Evolutionary conservation across 2,329 filamentous ascomycete genomes (phyloP), one percentile per base, ranked within the genome.

Genomic region (Pleoardoris graminearum): DNA sequence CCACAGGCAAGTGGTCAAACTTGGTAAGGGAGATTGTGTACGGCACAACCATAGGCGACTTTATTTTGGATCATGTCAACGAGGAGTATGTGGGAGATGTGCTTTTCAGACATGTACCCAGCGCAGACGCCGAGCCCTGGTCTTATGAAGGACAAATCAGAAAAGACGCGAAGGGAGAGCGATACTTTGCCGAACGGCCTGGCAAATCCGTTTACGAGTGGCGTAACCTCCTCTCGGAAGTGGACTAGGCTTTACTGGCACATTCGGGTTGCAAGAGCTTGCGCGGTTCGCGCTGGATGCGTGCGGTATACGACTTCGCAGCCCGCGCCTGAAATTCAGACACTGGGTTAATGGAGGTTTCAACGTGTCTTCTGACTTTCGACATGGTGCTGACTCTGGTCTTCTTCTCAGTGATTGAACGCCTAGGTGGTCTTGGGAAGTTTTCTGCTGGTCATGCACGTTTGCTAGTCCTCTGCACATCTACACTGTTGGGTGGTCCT

Each of bases 11-110:
- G 2, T 70, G 68, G 67, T 57, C 60, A 7, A 60, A 66, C 11
- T 16, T 70, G 19, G 65, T 68, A 1, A 61, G 69, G 22, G 58
- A 68, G 19, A 58, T 68, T 4, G 33, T 68, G 3, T 59, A 58
- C 19, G 53, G 50, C 16, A 58, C 66, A 1, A 48, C 38, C 7
- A 60, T 68, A 4, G 8, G 23, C 2, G 38, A 42, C 1, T 70
- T 70, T 33, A 27, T 33, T 1, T 44, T 70, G 19, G 37, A 63
- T 17, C 35, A 14, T 7, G 67, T 69, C 37, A 55, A 65, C 25
- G 66, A 70, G 37, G 35, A 33, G 14, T 19, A 45, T 10, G 37
- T 63, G 29, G 42, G 41, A 8, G 44, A 39, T 3, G 25, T 14
- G 11, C 19, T 12, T 0, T 58, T 61, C 35, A 11, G 14, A 11